A percentile compares a stretch with the other conserved stretches of the same genome.
phyloP scores from a whole-genome alignment of 2,329 filamentous ascomycete species.

The Alternaria longipes region DNA sequence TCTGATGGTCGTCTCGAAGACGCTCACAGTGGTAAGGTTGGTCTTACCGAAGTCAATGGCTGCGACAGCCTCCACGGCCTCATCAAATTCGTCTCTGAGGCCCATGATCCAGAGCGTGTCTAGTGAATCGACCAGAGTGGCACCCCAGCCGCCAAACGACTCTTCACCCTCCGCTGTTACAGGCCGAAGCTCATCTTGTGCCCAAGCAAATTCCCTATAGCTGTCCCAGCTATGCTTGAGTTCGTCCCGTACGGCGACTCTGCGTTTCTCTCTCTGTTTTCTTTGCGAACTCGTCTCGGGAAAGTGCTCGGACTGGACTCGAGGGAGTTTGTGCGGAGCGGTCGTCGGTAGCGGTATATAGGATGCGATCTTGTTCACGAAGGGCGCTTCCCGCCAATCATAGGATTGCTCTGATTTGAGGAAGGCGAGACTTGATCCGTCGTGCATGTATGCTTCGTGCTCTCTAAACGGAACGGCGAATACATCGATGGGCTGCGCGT shows the following conservation, averaged over 20 bases:
- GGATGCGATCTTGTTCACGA: constrained; percentile 49
- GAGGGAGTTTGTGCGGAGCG: constrained; percentile 49
- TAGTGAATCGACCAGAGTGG: constrained; percentile 57
- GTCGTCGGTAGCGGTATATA: constrained; percentile 52
- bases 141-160: constrained; percentile 60
- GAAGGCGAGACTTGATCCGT: constrained; percentile 22
- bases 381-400: constrained; percentile 55
- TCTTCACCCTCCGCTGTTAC: constrained; percentile 51
- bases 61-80: constrained; percentile 56
- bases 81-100: constrained; percentile 58
- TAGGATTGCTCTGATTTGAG: constrained; percentile 39
- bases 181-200: constrained; percentile 58
- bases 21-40: constrained; percentile 55
- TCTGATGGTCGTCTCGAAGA: constrained; percentile 62
- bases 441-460: constrained; percentile 47
- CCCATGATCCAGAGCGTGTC: constrained; percentile 61
- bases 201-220: constrained; percentile 57
- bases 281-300: constrained; percentile 43
- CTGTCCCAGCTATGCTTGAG: constrained; percentile 56
- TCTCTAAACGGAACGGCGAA: constrained; percentile 40
- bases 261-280: constrained; percentile 40
- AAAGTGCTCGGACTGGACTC: constrained; percentile 53
- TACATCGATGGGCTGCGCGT: constrained; percentile 38
- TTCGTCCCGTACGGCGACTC: constrained; percentile 52
- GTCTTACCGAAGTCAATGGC: constrained; percentile 56